Base-by-base conservation (phyloP, 2,329 filamentous ascomycete genomes). In the Podosphaera xanthii region DNA sequence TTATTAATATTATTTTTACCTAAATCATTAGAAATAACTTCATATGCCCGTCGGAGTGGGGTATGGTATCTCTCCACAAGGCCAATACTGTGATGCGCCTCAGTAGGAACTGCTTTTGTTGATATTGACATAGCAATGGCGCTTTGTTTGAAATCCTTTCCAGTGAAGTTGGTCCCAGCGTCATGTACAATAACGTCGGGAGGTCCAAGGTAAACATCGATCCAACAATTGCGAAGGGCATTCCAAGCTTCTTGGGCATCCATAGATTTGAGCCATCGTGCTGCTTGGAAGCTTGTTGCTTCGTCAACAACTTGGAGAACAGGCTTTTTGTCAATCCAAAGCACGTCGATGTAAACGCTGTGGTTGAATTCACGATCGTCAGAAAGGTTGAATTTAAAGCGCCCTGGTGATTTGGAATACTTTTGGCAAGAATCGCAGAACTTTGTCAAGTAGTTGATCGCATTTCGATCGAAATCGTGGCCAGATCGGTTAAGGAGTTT, bases 151-250 rank as follows among this genome's bases (percentile, higher is more conserved):
- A 61, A 60, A 30, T 60, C 50, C 34, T 57, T 60, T 22, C 30
- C 48, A 9, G 54, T 46, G 34, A 61, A 60, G 22, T 59, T 61
- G 8, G 56, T 58, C 12, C 58, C 60, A n/a, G 33, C 57, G 34
- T 58, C 34, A 31, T 55, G 52, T 22, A 22, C n/a, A 55, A 58
- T 36, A 22, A 38, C 4, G 42, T 61, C 59, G 4, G 50, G 58
- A 1, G 57, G 60, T 8, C 60, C 50, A 33, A 59, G 34, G 46
- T 62, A 62, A 3, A 33, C 52, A 53, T 62, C 54, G 2, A 60
- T 60, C 58, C 54, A 62, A 50, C 40, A 62, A 0, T 44, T 30
- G 0, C 61, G n/a, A 33, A 60, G 38, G 1, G 38, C 22, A 30
- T 61, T 35, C 42, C 56, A 61, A 3, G 36, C 48, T 30, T 52